Conservation (phyloP, 148 eudicot species). For the Oxyria digyna region DNA sequence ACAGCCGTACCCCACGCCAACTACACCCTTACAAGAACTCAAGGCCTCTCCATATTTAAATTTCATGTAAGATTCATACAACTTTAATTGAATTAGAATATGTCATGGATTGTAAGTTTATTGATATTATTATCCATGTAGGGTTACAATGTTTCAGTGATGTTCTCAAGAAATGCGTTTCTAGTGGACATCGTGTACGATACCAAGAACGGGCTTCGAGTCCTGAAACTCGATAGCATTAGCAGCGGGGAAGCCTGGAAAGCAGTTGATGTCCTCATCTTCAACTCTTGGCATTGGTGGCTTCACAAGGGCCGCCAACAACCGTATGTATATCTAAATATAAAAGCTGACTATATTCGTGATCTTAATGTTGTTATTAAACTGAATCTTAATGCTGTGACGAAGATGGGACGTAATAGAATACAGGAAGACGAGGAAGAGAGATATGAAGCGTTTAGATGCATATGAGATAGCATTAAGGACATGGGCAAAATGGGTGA, state of each 20-base stretch:
- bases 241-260: no score
- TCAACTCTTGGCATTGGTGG: constrained; percentile 8
- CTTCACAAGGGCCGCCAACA: not conserved
- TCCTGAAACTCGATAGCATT: no score
- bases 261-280: no score
- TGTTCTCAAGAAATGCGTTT: no score
- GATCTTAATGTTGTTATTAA: not conserved
- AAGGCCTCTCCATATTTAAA: constrained; percentile 24
- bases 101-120: no score
- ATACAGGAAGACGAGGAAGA: not conserved
- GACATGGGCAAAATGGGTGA: not conserved
- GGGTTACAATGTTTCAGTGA: no score
- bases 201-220: no score
- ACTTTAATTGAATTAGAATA: no score
- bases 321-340: not conserved
- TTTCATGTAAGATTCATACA: constrained; percentile 31
- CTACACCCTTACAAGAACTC: constrained; percentile 15
- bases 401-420: constrained; percentile 1
- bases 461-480: not conserved
- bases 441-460: not conserved
- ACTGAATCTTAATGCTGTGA: not conserved
- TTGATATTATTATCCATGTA: no score
- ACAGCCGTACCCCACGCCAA: constrained; percentile 19
- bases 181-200: no score
- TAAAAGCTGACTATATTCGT: not conserved